These are phyloP conservation scores for Teratosphaeria viscida DNA, from an alignment of 2,329 filamentous ascomycete species.

Conservation along the genomic window DNA sequence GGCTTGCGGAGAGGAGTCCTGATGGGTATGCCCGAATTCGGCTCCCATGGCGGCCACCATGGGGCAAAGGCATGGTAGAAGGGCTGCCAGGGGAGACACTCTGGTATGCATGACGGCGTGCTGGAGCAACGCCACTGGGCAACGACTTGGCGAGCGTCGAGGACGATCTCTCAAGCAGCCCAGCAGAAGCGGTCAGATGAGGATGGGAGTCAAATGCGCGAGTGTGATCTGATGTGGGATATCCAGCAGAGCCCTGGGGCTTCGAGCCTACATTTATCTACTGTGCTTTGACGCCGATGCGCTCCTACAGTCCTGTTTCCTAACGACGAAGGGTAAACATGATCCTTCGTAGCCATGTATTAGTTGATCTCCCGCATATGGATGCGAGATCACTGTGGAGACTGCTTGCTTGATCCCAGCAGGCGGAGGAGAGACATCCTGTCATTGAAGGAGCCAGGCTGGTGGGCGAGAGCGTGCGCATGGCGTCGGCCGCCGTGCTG, in stretches of 20 bases:
- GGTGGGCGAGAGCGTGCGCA: background rate
- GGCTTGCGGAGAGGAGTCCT: background rate
- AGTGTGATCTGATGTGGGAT: too few relatives aligned
- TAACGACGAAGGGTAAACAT: background rate
- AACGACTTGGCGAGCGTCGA: background rate
- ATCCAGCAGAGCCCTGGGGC: background rate
- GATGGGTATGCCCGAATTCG: background rate
- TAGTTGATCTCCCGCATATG: background rate
- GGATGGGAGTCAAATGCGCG: too few relatives aligned
- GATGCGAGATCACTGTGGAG: background rate
- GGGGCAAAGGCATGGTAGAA: background rate
- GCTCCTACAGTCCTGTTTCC: background rate
- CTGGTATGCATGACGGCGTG: background rate
- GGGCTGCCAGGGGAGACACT: background rate
- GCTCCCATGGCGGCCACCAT: background rate
- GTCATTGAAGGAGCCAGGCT: background rate
- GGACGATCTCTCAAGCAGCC: background rate
- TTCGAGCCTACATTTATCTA: background rate
- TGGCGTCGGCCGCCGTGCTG: background rate
- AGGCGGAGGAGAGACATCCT: background rate
- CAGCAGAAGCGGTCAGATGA: background rate
- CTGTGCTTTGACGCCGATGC: background rate
- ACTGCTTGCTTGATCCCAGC: background rate
- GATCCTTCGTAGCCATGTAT: background rate
- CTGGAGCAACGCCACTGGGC: background rate